A percentile compares a stretch with the other conserved stretches of the same genome.
Evolutionary conservation across 345 rosid species (phyloP).

Genomic region (Crucihimalaya himalaica): DNA sequence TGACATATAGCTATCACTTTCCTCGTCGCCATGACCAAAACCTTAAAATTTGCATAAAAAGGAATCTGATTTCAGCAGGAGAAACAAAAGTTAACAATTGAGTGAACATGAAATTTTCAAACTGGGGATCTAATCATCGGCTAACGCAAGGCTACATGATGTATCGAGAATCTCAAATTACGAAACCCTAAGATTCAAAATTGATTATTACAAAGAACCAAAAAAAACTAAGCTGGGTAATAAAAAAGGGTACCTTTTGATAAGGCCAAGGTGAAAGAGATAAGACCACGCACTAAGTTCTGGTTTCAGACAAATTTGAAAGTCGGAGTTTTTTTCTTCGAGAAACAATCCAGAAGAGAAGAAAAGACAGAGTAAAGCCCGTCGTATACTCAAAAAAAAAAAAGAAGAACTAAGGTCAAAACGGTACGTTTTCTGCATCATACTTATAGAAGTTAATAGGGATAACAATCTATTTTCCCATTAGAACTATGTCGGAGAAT

Average conservation of each 20-base stretch:
- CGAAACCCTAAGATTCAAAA: slow-evolving; percentile 7
- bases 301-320: background rate
- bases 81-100: too few species aligned
- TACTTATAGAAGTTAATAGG: too few species aligned
- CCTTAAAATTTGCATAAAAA: background rate
- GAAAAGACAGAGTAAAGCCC: background rate
- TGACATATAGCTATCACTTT: slow-evolving; percentile 93
- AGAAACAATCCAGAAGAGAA: background rate
- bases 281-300: slow-evolving; percentile 1
- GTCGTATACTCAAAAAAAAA: too few species aligned
- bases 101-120: too few species aligned
- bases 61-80: background rate
- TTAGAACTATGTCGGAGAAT: too few species aligned
- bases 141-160: background rate
- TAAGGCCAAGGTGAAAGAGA: slow-evolving; percentile 11
- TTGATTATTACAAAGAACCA: background rate
- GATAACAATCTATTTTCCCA: too few species aligned
- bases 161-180: background rate
- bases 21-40: slow-evolving; percentile 59
- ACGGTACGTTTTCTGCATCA: slow-evolving; percentile 3
- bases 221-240: background rate
- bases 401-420: background rate
- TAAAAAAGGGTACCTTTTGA: slow-evolving; percentile 15
- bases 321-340: background rate
- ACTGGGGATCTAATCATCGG: background rate